Conservation (phyloP, 306 rosid genomes). For the Oemleria cerasiformis region DNA sequence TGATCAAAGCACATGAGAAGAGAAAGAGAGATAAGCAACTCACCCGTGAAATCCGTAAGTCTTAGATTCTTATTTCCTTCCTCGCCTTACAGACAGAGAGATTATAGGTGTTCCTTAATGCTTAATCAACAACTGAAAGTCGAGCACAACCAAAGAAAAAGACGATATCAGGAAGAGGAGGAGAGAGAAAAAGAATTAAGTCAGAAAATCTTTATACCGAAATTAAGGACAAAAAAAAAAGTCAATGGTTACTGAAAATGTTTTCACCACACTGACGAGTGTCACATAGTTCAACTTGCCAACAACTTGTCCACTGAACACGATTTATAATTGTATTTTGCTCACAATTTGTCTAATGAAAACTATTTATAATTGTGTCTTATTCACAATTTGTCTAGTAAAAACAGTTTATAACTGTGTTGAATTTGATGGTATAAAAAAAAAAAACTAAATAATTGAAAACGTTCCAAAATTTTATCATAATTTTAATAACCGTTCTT, state of each 20-base stretch:
- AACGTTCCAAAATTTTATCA: no score
- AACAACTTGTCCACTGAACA: background rate
- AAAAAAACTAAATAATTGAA: no score
- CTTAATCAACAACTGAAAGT: background rate
- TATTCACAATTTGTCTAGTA: no score
- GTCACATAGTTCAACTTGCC: background rate
- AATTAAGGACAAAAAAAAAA: background rate
- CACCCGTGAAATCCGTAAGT: slow-evolving; percentile 1
- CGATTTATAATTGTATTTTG: no score
- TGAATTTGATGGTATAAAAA: no score
- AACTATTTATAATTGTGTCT: no score
- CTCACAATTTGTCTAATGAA: no score
- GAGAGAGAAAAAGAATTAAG: background rate
- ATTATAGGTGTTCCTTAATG: background rate
- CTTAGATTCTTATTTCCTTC: background rate
- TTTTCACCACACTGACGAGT: background rate
- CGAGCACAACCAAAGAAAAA: background rate
- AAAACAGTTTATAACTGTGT: no score
- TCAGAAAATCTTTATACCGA: no score
- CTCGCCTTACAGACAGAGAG: background rate
- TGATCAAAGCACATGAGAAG: background rate
- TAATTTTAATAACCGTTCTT: no score
- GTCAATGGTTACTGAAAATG: background rate
- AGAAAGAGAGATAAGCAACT: background rate
- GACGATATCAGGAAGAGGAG: background rate